phyloP scores from a whole-genome alignment of 2,329 filamentous ascomycete species.

The Alternaria novae-zelandiae region DNA sequence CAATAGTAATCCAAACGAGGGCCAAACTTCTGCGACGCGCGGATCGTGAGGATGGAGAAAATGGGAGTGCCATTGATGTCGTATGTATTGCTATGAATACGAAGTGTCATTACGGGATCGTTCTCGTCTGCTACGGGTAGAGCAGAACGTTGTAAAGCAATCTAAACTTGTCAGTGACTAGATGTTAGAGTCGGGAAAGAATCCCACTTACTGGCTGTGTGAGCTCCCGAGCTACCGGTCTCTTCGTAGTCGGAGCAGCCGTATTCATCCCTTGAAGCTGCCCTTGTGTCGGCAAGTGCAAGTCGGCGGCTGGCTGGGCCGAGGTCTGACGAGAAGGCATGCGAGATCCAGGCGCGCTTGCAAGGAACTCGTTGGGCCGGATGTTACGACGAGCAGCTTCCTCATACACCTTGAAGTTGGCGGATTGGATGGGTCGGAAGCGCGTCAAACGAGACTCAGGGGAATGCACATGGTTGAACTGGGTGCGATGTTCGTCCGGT shows the following conservation, averaged over 20 bases:
- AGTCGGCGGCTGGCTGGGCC: not conserved
- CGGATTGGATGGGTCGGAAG: not conserved
- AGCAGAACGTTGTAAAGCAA: not conserved
- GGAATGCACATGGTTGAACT: not conserved
- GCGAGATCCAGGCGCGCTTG: slow-evolving; percentile 7
- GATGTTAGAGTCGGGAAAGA: not conserved
- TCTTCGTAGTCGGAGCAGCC: not conserved
- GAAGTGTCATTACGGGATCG: slow-evolving; percentile 3
- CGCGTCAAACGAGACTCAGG: not conserved
- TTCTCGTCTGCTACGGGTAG: not conserved
- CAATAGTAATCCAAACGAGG: slow-evolving; percentile 22
- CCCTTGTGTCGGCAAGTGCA: not conserved
- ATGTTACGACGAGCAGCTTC: not conserved
- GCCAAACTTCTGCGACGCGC: slow-evolving; percentile 11
- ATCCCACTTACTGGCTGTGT: not conserved
- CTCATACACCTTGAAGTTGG: not conserved
- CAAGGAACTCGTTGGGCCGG: not conserved
- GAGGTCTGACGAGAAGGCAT: slow-evolving; percentile 6
- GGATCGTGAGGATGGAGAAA: slow-evolving; percentile 22
- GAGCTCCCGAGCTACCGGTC: not conserved
- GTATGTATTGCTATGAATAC: slow-evolving; percentile 19
- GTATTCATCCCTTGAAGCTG: not conserved
- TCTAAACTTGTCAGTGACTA: slow-evolving; percentile 5
- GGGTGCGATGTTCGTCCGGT: not conserved
- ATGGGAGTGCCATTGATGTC: slow-evolving; percentile 12